Base-by-base conservation (phyloP, 2,329 filamentous ascomycete species). In the Elsinoe ampelina region DNA sequence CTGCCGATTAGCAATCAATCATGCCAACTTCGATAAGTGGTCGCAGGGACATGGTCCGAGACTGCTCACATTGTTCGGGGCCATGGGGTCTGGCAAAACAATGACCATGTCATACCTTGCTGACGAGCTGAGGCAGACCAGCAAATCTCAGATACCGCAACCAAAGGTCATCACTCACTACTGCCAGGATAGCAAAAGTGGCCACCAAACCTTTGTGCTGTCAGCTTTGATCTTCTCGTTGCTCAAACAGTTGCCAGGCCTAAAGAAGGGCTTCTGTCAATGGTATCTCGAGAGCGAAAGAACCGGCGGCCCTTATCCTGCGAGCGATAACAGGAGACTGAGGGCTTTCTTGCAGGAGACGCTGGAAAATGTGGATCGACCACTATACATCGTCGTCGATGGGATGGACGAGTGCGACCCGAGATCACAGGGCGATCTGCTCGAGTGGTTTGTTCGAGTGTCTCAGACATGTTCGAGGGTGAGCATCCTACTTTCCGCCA, bases 211-310 rank as follows among this genome's bases (percentile, higher is more conserved):
- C 20, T n/a, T 38, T 15, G 32, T 54, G 11, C 38, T 38, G 5
- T 54, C 50, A 10, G 50, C 35, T 13, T 34, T 54, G 15, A 54
- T 54, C n/a, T 19, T 54, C 12, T 19, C 12, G n/a, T 34, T 54
- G 12, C 20, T 54, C 11, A n/a, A 39, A 11, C 50, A 54, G 20
- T 19, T 38, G 6, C n/a, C 50, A 8, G 35, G 30, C n/a, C 34
- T 54, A n/a, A 54, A 54, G 34, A 54, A 39, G 38, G n/a, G n/a
- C 8, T 54, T 54, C 50, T 54, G 32, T 35, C n/a, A 54, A 17
- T 54, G 50, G 50, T 54, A 54, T 26, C n/a, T 30, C n/a, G 11
- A 54, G 32, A 54, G 17, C 15, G 10, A 39, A 39, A 15, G 10
- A 3, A 10, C 34, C 3, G 50, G 26, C 15, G 13, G n/a, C 20